Conservation (phyloP, 225 moss, liverwort and hornwort species). For the Asterella californica region DNA sequence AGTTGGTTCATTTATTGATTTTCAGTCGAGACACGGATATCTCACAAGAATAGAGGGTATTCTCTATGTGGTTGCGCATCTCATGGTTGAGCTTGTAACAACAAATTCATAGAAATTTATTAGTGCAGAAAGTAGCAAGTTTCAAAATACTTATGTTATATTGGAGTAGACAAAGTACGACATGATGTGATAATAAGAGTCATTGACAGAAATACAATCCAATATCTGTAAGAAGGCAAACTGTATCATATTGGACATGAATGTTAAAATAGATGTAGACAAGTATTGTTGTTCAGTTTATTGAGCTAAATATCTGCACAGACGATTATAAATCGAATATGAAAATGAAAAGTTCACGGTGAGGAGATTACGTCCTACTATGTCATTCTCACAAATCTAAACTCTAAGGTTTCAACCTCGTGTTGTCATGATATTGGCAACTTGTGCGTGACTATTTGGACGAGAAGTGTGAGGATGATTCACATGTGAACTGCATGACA, state of each 20-base stretch:
- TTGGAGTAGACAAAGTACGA: constrained; percentile 10
- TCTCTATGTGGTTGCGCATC: constrained; percentile 3
- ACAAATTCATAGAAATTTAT: constrained; percentile 23
- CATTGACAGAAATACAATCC: constrained; percentile 18
- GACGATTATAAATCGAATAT: no score
- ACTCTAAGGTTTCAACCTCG: background rate
- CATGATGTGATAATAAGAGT: constrained; percentile 19
- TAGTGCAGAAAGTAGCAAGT: background rate
- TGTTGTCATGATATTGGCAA: background rate
- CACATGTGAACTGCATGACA: background rate
- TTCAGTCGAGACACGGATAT: background rate
- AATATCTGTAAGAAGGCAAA: no score
- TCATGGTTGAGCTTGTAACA: background rate
- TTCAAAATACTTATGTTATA: constrained; percentile 5
- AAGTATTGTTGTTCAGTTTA: no score
- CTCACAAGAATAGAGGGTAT: constrained; percentile 16
- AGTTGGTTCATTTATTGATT: no score
- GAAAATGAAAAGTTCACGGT: no score
- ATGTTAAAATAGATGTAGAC: no score
- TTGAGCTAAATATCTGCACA: no score
- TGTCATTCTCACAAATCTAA: no score
- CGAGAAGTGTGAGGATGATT: background rate
- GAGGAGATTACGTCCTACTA: no score
- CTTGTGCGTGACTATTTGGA: no score
- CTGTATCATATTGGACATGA: no score